These are phyloP conservation scores for Plasmopara muralis DNA, from an alignment of 352 stramenopile species.

Conservation along the genomic window DNA sequence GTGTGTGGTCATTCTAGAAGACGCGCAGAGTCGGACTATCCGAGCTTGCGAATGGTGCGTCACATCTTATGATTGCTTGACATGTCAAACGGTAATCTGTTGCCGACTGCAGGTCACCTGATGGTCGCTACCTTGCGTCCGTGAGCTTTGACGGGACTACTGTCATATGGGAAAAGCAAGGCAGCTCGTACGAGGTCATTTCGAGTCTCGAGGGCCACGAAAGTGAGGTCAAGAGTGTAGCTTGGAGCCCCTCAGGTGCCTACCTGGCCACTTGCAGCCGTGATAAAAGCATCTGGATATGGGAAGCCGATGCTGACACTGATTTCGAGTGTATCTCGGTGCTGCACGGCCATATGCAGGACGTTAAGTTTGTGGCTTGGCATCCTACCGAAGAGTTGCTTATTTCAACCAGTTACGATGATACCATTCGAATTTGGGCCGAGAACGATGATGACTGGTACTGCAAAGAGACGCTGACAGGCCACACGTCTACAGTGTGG, in stretches of 20 bases:
- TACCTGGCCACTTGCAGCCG: constrained; percentile 96
- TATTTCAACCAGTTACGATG: constrained; percentile 92
- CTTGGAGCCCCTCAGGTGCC: constrained; percentile 90
- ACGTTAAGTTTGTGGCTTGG: constrained; percentile 96
- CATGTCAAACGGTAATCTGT: no score
- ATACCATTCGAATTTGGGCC: constrained; percentile 94
- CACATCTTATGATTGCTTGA: no score
- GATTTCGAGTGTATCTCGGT: constrained; percentile 98
- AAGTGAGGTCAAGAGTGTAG: constrained; percentile 96
- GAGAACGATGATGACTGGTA: constrained; percentile 97
- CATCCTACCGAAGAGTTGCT: constrained; percentile 83
- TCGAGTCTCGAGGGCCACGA: constrained; percentile 97
- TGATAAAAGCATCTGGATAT: constrained; percentile 99
- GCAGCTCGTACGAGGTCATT: constrained; percentile 88
- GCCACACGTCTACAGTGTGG: constrained; percentile 94
- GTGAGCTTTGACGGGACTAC: constrained; percentile 96
- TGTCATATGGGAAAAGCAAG: constrained; percentile 91
- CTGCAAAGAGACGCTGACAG: constrained; percentile 87
- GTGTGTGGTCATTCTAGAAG: constrained; percentile 89
- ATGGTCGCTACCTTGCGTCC: constrained; percentile 85
- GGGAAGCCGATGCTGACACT: constrained; percentile 90
- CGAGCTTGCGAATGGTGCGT: constrained; percentile 90
- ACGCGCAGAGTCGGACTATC: constrained; percentile 93
- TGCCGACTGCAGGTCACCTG: constrained; percentile 40
- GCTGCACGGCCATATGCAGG: constrained; percentile 92